These are phyloP conservation scores for Fusarium protoensiforme DNA, from an alignment of 2,329 filamentous ascomycete species.

Conservation along the genomic window DNA sequence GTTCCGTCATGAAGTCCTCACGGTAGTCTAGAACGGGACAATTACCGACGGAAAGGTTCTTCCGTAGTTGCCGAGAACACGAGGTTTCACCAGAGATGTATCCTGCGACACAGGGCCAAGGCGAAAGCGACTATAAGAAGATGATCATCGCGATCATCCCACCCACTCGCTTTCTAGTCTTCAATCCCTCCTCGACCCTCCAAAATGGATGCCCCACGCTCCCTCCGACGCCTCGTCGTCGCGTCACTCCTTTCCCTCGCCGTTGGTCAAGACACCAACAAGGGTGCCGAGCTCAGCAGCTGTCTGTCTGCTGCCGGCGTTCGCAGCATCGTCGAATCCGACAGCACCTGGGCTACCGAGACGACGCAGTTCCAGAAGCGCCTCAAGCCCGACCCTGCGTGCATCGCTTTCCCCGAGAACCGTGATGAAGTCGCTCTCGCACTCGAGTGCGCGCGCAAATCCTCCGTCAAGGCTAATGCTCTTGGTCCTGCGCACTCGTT, in stretches of 20 bases:
- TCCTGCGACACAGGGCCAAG: background rate
- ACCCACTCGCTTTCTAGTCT: background rate
- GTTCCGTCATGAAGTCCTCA: background rate
- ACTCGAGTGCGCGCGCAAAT: conserved; percentile 37
- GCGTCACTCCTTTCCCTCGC: background rate
- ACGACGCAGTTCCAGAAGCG: conserved; percentile 36
- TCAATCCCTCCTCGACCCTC: background rate
- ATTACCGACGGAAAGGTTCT: background rate
- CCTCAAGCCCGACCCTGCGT: conserved; percentile 32
- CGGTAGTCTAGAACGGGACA: background rate
- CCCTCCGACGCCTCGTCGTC: background rate
- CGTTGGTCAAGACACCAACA: background rate
- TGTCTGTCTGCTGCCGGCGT: conserved; percentile 19
- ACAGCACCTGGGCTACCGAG: conserved; percentile 30
- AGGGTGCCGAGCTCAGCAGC: background rate
- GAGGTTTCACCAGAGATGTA: background rate
- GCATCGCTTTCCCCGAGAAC: conserved; percentile 33
- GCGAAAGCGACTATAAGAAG: background rate
- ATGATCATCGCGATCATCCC: background rate
- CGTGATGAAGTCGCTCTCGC: conserved; percentile 35
- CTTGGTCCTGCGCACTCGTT: conserved; percentile 40
- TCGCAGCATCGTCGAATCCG: conserved; percentile 30
- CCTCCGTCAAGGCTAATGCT: conserved; percentile 34
- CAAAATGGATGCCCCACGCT: background rate
- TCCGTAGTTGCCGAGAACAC: background rate